Conservation (phyloP, 208 protist genomes). For the Acanthamoeba comandoni region DNA sequence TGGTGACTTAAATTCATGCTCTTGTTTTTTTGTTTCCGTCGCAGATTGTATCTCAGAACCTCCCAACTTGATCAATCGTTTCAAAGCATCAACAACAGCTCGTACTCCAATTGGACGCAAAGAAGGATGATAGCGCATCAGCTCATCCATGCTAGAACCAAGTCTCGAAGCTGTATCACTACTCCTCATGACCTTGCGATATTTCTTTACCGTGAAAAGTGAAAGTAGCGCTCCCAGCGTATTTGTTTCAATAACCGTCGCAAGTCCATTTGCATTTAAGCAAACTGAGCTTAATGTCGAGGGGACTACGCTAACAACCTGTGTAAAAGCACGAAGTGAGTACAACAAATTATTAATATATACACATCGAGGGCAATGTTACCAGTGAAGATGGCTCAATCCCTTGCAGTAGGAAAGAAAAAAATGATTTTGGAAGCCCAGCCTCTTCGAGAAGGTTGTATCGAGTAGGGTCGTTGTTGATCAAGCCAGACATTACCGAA, state of each 20-base stretch:
- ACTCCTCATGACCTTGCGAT: conserved; percentile 42
- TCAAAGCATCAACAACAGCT: conserved; percentile 32
- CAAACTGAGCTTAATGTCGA: conserved; percentile 42
- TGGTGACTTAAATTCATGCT: neutral
- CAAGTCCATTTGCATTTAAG: conserved; percentile 19
- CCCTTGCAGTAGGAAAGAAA: conserved; percentile 9
- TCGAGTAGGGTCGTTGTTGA: conserved; percentile 69
- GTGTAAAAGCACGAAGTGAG: neutral
- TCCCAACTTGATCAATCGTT: conserved; percentile 38
- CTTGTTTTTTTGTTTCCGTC: too few relatives aligned
- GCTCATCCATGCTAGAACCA: conserved; percentile 45
- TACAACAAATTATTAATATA: neutral
- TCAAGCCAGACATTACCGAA: conserved; percentile 49
- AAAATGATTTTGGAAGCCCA: conserved; percentile 9
- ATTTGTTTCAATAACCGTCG: conserved; percentile 29
- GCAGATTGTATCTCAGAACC: neutral
- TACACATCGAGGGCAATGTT: neutral
- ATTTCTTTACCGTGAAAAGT: conserved; percentile 52
- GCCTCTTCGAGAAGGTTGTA: conserved; percentile 23
- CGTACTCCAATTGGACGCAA: conserved; percentile 27
- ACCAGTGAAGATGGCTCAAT: conserved; percentile 24
- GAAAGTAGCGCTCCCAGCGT: conserved; percentile 46
- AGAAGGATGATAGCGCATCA: conserved; percentile 44
- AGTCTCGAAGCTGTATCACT: conserved; percentile 56
- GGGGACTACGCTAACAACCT: conserved; percentile 51